These are phyloP conservation scores for Clavispora carvajalis DNA, from an alignment of 805 yeast species.

Conservation along the genomic window DNA sequence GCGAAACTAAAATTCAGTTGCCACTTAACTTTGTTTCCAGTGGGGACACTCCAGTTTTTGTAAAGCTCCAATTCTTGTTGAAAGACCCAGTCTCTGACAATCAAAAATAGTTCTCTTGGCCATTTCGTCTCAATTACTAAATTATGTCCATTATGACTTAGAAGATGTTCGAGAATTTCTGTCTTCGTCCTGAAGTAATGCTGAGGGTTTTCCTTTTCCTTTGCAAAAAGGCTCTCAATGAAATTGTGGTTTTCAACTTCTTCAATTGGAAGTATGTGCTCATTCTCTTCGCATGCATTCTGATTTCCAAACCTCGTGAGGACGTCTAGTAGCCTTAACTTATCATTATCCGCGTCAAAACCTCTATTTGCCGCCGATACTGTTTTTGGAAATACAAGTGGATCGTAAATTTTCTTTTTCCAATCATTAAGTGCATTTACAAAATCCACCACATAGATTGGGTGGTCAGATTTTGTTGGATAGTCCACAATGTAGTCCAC, in stretches of 20 bases:
- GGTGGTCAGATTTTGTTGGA: background rate
- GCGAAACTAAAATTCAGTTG: conserved; percentile 19
- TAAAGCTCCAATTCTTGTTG: conserved; percentile 24
- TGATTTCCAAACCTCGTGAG: conserved; percentile 27
- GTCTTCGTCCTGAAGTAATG: conserved; percentile 21
- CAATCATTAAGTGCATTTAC: conserved; percentile 22
- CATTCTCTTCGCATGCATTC: conserved; percentile 4
- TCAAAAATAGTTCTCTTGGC: conserved; percentile 17
- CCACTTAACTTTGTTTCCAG: background rate
- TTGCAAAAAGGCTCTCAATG: conserved; percentile 12
- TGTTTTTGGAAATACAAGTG: conserved; percentile 13
- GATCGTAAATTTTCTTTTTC: conserved; percentile 16
- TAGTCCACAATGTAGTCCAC: conserved; percentile 8
- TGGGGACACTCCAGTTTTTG: conserved; percentile 1
- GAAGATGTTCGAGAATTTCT: conserved; percentile 19
- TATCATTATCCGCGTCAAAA: conserved; percentile 22
- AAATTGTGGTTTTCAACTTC: conserved; percentile 3
- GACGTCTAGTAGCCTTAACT: conserved; percentile 30
- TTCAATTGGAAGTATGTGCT: conserved; percentile 3
- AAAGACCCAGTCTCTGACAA: conserved; percentile 25
- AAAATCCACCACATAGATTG: conserved; percentile 18
- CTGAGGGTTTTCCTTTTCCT: conserved; percentile 7
- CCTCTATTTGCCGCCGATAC: background rate
- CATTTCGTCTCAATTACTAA: conserved; percentile 35
- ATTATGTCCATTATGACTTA: conserved; percentile 20